Percentiles rank a stretch among this genome's conserved stretches.
phyloP scores from a whole-genome alignment of 768 basidiomycete genomes.

The Crucibulum laeve region DNA sequence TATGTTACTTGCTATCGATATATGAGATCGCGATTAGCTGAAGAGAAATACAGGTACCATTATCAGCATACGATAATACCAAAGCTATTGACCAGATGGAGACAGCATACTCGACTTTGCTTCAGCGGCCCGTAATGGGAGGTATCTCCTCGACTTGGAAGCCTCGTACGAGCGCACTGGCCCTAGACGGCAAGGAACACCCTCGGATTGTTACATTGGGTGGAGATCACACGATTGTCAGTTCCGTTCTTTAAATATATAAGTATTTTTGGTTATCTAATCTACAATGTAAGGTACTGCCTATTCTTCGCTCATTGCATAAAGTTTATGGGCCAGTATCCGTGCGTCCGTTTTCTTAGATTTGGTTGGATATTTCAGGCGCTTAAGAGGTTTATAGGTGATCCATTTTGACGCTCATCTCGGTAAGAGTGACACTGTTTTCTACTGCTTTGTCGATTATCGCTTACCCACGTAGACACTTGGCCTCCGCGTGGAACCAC shows the following conservation, averaged over 20 bases:
- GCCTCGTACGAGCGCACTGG: slow-evolving; percentile 25
- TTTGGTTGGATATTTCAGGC: neutral
- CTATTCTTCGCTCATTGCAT: slow-evolving; percentile 63
- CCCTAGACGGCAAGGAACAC: slow-evolving; percentile 54
- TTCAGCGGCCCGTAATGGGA: slow-evolving; percentile 32
- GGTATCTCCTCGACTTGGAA: slow-evolving; percentile 7
- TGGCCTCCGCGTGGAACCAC: slow-evolving; percentile 33
- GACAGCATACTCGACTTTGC: slow-evolving; percentile 58
- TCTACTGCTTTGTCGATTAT: neutral
- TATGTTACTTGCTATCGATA: slow-evolving; percentile 18
- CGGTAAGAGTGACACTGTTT: neutral
- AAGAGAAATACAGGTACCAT: slow-evolving; percentile 12
- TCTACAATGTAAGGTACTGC: slow-evolving; percentile 46
- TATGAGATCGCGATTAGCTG: neutral
- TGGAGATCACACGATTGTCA: slow-evolving; percentile 69
- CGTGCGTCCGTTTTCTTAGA: slow-evolving; percentile 11
- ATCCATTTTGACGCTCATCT: slow-evolving; percentile 67
- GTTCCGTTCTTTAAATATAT: slow-evolving; percentile 29
- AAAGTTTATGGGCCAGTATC: slow-evolving; percentile 64
- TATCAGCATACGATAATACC: slow-evolving; percentile 51
- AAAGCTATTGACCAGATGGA: slow-evolving; percentile 67
- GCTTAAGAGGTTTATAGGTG: slow-evolving; percentile 15
- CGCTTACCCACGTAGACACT: slow-evolving; percentile 36
- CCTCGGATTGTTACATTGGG: slow-evolving; percentile 63
- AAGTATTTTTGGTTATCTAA: slow-evolving; percentile 37